Conservation (phyloP, 2,329 filamentous ascomycete genomes). For the Fusarium verrucosum region DNA sequence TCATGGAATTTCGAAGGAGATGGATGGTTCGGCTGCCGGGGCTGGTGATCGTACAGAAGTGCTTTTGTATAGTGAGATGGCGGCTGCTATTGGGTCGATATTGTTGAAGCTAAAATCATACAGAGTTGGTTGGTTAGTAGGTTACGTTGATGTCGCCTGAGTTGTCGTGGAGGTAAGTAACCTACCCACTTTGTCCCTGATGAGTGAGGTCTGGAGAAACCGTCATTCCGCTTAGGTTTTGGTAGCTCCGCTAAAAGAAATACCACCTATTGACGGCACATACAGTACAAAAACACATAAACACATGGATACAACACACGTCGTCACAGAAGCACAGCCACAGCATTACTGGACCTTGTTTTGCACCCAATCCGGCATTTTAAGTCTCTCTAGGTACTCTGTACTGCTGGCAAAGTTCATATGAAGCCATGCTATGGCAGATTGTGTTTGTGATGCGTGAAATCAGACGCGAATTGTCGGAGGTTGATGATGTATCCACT, state of each 20-base stretch:
- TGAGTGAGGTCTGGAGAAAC: slow-evolving; percentile 42
- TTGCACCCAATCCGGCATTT: slow-evolving; percentile 14
- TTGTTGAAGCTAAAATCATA: neutral
- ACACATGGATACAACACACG: slow-evolving; percentile 12
- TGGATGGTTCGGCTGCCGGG: neutral
- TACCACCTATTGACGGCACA: neutral
- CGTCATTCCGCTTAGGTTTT: slow-evolving; percentile 36
- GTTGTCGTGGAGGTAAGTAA: slow-evolving; percentile 37
- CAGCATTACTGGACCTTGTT: slow-evolving; percentile 25
- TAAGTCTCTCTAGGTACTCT: neutral
- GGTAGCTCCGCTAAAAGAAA: slow-evolving; percentile 19
- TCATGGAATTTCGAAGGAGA: slow-evolving; percentile 45
- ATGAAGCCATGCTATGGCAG: neutral
- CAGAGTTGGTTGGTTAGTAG: slow-evolving; percentile 9
- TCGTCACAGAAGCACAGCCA: slow-evolving; percentile 31
- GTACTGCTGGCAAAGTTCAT: neutral
- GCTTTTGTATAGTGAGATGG: neutral
- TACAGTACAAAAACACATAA: too few relatives aligned
- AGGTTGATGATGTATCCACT: slow-evolving; percentile 27
- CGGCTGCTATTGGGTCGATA: slow-evolving; percentile 3
- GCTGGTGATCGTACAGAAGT: slow-evolving; percentile 1
- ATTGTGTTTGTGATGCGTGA: slow-evolving; percentile 5
- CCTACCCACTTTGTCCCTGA: slow-evolving; percentile 39
- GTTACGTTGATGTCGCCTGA: slow-evolving; percentile 36
- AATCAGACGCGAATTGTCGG: slow-evolving; percentile 31